Evolutionary conservation across 139 green algal genomes (phyloP).

Genomic region (Micromonas pusilla): DNA sequence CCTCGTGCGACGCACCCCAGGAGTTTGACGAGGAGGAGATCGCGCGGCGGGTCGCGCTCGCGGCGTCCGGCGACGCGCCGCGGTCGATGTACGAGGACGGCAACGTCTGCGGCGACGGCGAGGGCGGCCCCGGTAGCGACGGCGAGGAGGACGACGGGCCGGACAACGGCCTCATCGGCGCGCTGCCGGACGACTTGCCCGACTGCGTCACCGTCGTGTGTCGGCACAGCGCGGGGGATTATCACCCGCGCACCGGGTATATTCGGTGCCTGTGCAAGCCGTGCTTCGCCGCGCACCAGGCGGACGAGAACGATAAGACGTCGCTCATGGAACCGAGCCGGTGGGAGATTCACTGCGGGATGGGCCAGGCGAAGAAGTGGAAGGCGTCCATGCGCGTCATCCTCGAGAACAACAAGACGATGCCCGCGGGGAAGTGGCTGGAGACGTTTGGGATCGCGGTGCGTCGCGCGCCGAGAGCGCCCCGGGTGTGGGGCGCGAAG

Average conservation of each 20-base stretch:
- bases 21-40: not conserved
- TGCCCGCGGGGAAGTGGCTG: not conserved
- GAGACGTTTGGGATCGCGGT: not conserved
- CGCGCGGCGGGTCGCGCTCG: not conserved
- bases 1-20: not conserved
- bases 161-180: not conserved
- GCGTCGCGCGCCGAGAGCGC: not conserved
- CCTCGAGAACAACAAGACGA: not conserved
- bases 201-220: not conserved
- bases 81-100: not conserved
- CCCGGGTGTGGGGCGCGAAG: not conserved
- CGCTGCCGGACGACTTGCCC: not conserved
- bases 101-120: not conserved
- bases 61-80: not conserved
- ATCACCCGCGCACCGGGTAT: not conserved
- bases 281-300: not conserved
- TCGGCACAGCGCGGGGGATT: not conserved
- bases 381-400: conserved; percentile 11
- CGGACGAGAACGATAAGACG: not conserved
- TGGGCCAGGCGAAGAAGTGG: conserved; percentile 23
- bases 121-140: no score
- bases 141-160: not conserved
- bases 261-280: not conserved
- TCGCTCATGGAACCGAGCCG: not conserved
- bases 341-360: conserved; percentile 10